phyloP scores from a whole-genome alignment of 306 rosid genomes.

The Casuarina equisetifolia region DNA sequence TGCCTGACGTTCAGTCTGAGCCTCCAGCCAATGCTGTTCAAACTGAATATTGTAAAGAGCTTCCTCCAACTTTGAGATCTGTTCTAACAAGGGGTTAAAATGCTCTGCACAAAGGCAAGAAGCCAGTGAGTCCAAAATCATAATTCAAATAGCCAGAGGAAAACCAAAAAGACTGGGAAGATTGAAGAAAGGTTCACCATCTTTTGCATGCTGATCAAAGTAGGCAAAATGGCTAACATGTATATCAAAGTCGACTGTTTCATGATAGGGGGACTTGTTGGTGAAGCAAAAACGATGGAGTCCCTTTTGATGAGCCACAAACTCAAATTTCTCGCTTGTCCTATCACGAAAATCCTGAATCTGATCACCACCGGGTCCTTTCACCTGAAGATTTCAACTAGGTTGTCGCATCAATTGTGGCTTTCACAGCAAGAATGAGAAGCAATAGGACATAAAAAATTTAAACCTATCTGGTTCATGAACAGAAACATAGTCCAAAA shows the following conservation, averaged over 20 bases:
- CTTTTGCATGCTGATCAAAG: slow-evolving; percentile 58
- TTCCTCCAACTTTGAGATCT: slow-evolving; percentile 65
- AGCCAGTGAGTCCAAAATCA: slow-evolving; percentile 15
- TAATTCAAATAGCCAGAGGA: neutral
- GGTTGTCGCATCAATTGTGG: neutral
- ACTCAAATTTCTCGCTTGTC: slow-evolving; percentile 65
- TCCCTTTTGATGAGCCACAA: slow-evolving; percentile 48
- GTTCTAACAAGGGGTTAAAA: slow-evolving; percentile 53
- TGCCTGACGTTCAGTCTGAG: slow-evolving; percentile 77
- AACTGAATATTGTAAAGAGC: slow-evolving; percentile 77
- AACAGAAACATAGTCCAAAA: neutral
- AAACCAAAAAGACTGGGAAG: neutral
- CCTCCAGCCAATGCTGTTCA: slow-evolving; percentile 88
- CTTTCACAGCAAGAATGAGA: slow-evolving; percentile 1
- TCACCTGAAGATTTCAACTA: slow-evolving; percentile 43
- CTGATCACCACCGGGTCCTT: slow-evolving; percentile 53
- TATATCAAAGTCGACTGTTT: slow-evolving; percentile 77
- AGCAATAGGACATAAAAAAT: neutral
- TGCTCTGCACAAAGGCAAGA: slow-evolving; percentile 50
- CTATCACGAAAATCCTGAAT: slow-evolving; percentile 56
- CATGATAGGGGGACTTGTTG: slow-evolving; percentile 81
- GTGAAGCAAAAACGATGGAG: slow-evolving; percentile 72
- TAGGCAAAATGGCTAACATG: slow-evolving; percentile 52
- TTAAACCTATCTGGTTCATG: neutral
- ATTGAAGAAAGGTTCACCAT: slow-evolving; percentile 38